A percentile compares a stretch with the other conserved stretches of the same genome.
phyloP scores from a whole-genome alignment of 2,329 filamentous ascomycete genomes.

The Trichophyton schoenleinii region DNA sequence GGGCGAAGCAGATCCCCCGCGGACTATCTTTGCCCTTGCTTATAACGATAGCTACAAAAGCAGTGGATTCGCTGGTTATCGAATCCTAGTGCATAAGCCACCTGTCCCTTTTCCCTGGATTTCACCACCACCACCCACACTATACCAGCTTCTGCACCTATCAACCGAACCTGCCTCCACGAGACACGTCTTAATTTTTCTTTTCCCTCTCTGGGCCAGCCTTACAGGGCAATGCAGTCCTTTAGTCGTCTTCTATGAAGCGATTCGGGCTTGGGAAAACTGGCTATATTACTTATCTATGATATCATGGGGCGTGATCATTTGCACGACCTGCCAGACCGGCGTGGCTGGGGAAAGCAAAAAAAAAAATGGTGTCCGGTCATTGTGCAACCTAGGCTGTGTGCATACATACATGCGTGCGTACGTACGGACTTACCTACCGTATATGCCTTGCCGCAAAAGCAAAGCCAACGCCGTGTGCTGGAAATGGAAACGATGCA shows the following conservation, averaged over 20 bases:
- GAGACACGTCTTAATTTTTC: neutral
- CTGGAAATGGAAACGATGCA: neutral
- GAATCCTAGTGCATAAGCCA: neutral
- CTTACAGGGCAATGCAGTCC: neutral
- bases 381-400: neutral
- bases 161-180: neutral
- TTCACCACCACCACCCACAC: neutral
- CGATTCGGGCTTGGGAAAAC: neutral
- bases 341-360: neutral
- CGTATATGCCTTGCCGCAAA: neutral
- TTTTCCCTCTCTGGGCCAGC: neutral
- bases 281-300: neutral
- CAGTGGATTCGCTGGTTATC: neutral
- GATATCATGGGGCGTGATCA: constrained; percentile 3
- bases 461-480: neutral
- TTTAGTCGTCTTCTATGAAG: too few relatives aligned
- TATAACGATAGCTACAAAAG: neutral
- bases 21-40: neutral
- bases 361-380: neutral
- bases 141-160: neutral
- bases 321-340: neutral
- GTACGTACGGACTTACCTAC: too few relatives aligned
- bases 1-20: neutral
- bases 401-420: neutral
- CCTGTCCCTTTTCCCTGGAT: neutral